Evolutionary conservation across 2,329 filamentous ascomycete genomes (phyloP), one percentile per base, ranked within the genome.

Genomic region (Xylaria sp.): DNA sequence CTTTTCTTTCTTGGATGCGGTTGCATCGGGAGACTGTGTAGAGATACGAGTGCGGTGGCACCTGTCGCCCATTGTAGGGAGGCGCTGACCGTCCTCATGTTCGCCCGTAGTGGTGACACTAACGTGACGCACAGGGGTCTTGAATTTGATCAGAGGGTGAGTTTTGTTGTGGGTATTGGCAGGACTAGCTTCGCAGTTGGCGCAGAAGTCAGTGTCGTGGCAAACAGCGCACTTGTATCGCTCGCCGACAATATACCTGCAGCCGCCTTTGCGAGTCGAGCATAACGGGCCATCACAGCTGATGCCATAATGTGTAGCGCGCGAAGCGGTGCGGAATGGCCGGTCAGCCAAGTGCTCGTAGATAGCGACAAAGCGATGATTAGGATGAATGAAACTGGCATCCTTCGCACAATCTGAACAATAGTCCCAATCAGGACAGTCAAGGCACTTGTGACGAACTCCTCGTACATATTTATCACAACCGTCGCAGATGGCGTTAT

Each of bases 191-290:
- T 99, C 97, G 83, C 96, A 99, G 78, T 89, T 92, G 78, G 92
- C 93, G 80, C 96, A 99, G 84, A 98, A 97, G 82, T 99, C 96
- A 41, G 91, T 91, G 79, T 99, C 94, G 77, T 97, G 87, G 85
- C 96, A 99, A 66, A 99, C 91, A 62, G 95, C 93, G 79, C 96
- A 99, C 89, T 99, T 99, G 88, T 96, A 99, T 72, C 96, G 93
- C 69, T 92, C 88, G 61, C 96, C 97, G 63, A 87, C 86, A 76
- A 99, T 98, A 82, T 94, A 97, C 36, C 84, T 88, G 85, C 77
- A 84, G 78, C 79, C 86, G 79, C 73, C 81, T 74, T 76, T 85
- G 75, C 81, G 84, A 75, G 83, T 82, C 68, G 87, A 87, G 87
- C 96, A 99, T 52, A 97, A 86, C 28, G 94, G 94, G 0, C 96